phyloP scores from a whole-genome alignment of 208 protist species.

The Leishmania amazonensis region DNA sequence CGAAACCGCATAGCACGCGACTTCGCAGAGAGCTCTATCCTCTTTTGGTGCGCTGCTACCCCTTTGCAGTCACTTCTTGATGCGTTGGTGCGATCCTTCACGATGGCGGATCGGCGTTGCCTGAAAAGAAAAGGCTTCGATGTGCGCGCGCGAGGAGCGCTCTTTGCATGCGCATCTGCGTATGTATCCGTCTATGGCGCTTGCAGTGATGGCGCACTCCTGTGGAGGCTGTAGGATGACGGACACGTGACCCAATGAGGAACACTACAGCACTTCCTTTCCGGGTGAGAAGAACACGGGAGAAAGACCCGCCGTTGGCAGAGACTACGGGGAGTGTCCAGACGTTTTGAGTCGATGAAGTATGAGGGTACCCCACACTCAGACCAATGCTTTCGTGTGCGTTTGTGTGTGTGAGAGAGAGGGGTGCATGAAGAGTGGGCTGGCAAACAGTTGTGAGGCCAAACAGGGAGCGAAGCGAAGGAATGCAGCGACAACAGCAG shows the following conservation, averaged over 20 bases:
- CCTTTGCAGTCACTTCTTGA: not conserved
- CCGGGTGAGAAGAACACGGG: not conserved
- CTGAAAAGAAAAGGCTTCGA: not conserved
- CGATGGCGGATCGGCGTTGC: not conserved
- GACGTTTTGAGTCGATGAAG: not conserved
- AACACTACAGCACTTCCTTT: not conserved
- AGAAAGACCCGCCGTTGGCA: not conserved
- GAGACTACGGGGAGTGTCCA: not conserved
- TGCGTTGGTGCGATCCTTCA: not conserved
- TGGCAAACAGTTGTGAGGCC: not conserved
- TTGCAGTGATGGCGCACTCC: not conserved
- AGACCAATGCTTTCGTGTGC: not conserved
- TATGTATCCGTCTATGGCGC: not conserved
- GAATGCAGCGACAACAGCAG: not conserved
- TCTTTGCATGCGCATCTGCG: not conserved
- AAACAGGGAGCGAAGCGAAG: not conserved
- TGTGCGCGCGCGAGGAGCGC: not conserved
- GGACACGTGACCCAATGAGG: not conserved
- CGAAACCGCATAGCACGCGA: slow-evolving; percentile 53
- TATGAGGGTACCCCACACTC: not conserved
- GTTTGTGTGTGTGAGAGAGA: not conserved
- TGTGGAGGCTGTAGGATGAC: not conserved
- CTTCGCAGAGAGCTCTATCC: not conserved
- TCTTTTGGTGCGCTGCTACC: not conserved
- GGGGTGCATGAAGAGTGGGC: not conserved